Percentiles rank a stretch among this genome's conserved stretches.
phyloP scores from a whole-genome alignment of 345 rosid species.

The Melaleuca quinquenervia region DNA sequence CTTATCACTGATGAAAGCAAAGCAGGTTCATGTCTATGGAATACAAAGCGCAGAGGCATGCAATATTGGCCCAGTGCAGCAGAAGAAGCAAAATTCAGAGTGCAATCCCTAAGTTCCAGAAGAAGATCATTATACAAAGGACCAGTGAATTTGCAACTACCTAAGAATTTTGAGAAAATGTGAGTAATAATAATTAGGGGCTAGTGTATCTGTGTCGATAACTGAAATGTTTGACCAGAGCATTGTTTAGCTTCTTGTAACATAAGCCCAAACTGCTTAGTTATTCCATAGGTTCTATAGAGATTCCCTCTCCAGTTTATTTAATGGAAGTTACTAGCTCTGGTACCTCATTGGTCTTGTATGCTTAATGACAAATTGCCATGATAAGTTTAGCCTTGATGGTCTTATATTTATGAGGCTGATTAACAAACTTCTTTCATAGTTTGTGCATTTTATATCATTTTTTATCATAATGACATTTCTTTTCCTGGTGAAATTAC shows the following conservation, averaged over 20 bases:
- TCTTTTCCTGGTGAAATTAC: background rate
- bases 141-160: slow-evolving; percentile 40
- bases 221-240: background rate
- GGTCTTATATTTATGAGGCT: background rate
- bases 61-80: slow-evolving; percentile 85
- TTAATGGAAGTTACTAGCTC: background rate
- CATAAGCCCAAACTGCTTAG: background rate
- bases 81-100: slow-evolving; percentile 58
- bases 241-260: background rate
- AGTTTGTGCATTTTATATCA: background rate
- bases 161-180: slow-evolving; percentile 75
- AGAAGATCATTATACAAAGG: slow-evolving; percentile 22
- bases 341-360: background rate
- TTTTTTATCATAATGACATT: background rate
- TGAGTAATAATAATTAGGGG: slow-evolving; percentile 23
- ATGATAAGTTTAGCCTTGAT: background rate
- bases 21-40: slow-evolving; percentile 90
- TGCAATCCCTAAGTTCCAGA: slow-evolving; percentile 30
- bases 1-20: slow-evolving; percentile 70
- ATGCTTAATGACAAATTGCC: background rate
- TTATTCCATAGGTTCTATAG: background rate
- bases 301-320: background rate
- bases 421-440: background rate
- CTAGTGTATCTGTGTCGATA: background rate
- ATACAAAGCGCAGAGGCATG: slow-evolving; percentile 74